A percentile compares a stretch with the other conserved stretches of the same genome.
Conservation (phyloP, 805 yeast genomes). For the Debaryomyces tyrocola region DNA sequence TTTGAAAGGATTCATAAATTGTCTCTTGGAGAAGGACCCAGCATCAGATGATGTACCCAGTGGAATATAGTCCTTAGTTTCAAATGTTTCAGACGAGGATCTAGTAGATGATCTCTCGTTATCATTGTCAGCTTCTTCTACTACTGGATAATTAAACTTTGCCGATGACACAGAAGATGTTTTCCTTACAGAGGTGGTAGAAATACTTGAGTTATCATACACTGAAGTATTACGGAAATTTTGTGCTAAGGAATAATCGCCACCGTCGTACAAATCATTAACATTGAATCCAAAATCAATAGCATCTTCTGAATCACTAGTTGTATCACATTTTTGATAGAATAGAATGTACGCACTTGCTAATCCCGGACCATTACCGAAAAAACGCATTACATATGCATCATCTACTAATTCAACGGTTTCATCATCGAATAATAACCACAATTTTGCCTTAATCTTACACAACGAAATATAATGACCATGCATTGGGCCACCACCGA, state of each 20-base stretch:
- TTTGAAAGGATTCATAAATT: conserved; percentile 35
- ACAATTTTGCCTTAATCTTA: conserved; percentile 73
- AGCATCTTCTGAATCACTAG: conserved; percentile 28
- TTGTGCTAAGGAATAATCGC: conserved; percentile 23
- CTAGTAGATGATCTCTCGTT: conserved; percentile 5
- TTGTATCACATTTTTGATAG: conserved; percentile 48
- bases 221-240: conserved; percentile 1
- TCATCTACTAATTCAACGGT: conserved; percentile 88
- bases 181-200: conserved; percentile 7
- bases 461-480: conserved; percentile 93
- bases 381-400: conserved; percentile 75
- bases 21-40: conserved; percentile 6
- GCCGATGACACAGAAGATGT: not conserved
- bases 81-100: conserved; percentile 9
- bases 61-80: not conserved
- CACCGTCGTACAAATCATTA: conserved; percentile 32
- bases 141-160: conserved; percentile 5
- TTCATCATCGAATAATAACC: conserved; percentile 95
- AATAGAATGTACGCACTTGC: conserved; percentile 91
- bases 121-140: conserved; percentile 3
- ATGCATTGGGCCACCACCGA: conserved; percentile 97
- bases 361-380: conserved; percentile 84
- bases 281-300: conserved; percentile 36
- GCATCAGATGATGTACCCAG: conserved; percentile 2
- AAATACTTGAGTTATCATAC: conserved; percentile 9